Evolutionary conservation across 805 yeast genomes (phyloP), one percentile per base, ranked within the genome.

Genomic region (Lachancea nothofagi): DNA sequence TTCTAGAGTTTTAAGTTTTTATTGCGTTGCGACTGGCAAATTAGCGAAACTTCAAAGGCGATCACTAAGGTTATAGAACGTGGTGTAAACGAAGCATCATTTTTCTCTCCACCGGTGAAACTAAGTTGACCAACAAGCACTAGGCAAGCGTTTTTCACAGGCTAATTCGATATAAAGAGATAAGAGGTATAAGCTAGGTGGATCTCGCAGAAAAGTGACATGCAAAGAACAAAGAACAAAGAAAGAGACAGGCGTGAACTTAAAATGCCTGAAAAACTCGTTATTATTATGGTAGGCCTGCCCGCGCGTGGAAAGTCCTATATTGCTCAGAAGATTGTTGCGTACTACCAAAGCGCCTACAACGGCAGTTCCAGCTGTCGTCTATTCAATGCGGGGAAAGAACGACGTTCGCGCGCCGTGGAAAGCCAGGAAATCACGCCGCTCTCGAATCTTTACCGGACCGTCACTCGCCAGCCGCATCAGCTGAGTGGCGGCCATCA

Each of bases 261-360:
- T 7, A 22, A 29, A 18, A 38, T 38, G 42, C 24, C 37, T 7
- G 40, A 36, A 15, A 77, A 77, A 53, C 62, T 78, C 40, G 79
- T 79, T 19, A 77, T 80, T 41, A 78, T 80, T 7, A 78, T 81
- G 79, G 85, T 80, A 8, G 87, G 87, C 0, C 66, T 80, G 25
- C 87, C 87, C 14, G 87, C 87, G 5, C 64, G 85, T 45, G 87
- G 87, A 10, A 80, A 80, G 58, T 75, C 82, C 4, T 79, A 78
- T 56, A 77, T 80, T 46, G 78, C 87, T 23, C 77, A 76, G 49
- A 81, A 78, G 54, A 79, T 77, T 49, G 74, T 33, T 9, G 3
- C 31, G 9, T 34, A 25, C 14, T 40, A 29, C 15, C 43, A 29
- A 17, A 26, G 19, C 17, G 32, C 28, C 8, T 34, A 24, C 21